Conservation (phyloP, 139 green algal genomes). For the Tetradesmus lagerheimii region DNA sequence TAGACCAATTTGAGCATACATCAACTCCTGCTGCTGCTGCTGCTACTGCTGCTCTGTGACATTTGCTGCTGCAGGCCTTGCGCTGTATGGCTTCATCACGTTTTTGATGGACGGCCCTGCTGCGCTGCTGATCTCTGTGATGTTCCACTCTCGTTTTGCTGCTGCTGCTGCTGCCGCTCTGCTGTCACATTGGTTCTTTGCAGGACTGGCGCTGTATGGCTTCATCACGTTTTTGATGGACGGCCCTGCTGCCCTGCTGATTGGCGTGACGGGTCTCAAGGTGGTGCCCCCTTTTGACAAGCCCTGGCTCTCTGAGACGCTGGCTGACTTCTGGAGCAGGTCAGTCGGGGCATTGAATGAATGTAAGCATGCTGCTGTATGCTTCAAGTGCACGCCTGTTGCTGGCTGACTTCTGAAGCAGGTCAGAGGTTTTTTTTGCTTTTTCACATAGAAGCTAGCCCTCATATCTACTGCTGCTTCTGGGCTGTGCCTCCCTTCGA, state of each 20-base stretch:
- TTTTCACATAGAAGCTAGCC: no score
- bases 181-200: background rate
- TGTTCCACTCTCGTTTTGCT: constrained; percentile 26
- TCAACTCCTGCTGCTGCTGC: background rate
- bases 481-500: constrained; percentile 61
- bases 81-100: constrained; percentile 51
- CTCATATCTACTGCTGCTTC: no score
- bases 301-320: constrained; percentile 53
- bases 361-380: no score
- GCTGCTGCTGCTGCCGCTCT: background rate
- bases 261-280: constrained; percentile 39
- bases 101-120: constrained; percentile 60
- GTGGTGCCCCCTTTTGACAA: constrained; percentile 64
- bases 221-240: constrained; percentile 65
- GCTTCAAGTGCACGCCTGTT: no score
- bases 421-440: no score
- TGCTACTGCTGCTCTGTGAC: background rate
- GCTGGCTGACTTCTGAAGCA: no score
- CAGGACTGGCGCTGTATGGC: constrained; percentile 43
- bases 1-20: no score
- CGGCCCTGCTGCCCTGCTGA: constrained; percentile 47
- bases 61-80: constrained; percentile 29
- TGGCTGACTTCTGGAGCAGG: constrained; percentile 64
- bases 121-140: constrained; percentile 9
- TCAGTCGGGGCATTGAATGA: background rate